Conservation (phyloP, 805 yeast genomes). For the Suhomyces canberraensis region DNA sequence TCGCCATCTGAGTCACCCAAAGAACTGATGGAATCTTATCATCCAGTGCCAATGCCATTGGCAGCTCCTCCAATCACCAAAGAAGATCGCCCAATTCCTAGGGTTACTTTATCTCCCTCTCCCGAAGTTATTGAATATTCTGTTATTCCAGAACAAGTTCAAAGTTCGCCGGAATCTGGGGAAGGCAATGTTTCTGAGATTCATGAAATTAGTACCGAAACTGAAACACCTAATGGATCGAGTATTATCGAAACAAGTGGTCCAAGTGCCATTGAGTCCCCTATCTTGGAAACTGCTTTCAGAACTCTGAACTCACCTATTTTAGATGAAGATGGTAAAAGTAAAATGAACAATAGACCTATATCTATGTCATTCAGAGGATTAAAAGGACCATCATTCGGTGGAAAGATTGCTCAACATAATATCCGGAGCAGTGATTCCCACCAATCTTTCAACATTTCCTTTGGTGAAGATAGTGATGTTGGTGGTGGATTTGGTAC, state of each 20-base stretch:
- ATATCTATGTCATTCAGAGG: constrained; percentile 61
- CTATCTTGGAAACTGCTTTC: constrained; percentile 19
- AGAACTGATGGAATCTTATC: neutral
- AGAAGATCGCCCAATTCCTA: neutral
- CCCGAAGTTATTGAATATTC: neutral
- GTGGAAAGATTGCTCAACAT: constrained; percentile 28
- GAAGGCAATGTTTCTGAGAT: neutral
- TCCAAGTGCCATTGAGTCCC: constrained; percentile 14
- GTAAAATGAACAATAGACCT: constrained; percentile 28
- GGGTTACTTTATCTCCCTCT: neutral
- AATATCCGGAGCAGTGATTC: constrained; percentile 34
- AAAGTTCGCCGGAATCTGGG: neutral
- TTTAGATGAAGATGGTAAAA: constrained; percentile 7
- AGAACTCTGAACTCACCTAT: constrained; percentile 5
- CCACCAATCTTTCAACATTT: constrained; percentile 40
- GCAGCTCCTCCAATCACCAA: neutral
- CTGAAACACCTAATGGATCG: neutral
- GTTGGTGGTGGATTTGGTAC: constrained; percentile 40
- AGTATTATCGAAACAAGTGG: constrained; percentile 7
- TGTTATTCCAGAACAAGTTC: neutral
- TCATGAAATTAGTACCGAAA: neutral
- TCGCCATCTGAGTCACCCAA: constrained; percentile 1
- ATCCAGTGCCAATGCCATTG: constrained; percentile 2
- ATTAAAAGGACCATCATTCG: constrained; percentile 55
- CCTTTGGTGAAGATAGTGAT: constrained; percentile 31